These are phyloP conservation scores for Aspergillus pseudoterreus DNA, from an alignment of 2,329 filamentous ascomycete genomes.

Conservation along the genomic window DNA sequence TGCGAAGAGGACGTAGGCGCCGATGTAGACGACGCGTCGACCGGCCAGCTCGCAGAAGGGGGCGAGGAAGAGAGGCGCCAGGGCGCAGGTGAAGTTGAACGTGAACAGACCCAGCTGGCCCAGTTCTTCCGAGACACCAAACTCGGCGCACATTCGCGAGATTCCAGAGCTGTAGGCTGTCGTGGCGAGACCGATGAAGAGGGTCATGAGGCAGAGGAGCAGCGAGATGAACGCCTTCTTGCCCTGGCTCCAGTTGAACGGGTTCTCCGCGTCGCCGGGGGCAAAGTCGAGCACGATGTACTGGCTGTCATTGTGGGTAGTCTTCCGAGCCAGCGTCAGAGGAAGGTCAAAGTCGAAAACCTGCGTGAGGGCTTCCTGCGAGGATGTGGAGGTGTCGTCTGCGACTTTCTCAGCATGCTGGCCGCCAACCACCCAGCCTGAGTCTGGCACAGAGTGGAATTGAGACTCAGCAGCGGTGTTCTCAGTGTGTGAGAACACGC, in stretches of 20 bases:
- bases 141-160: slow-evolving; percentile 43
- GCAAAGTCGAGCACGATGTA: slow-evolving; percentile 47
- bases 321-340: slow-evolving; percentile 44
- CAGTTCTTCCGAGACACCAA: slow-evolving; percentile 40
- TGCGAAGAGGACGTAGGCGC: slow-evolving; percentile 45
- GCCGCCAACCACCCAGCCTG: slow-evolving; percentile 24
- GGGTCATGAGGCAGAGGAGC: slow-evolving; percentile 50
- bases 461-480: slow-evolving; percentile 12
- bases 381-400: slow-evolving; percentile 16
- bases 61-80: slow-evolving; percentile 47
- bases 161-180: slow-evolving; percentile 53
- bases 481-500: slow-evolving; percentile 22
- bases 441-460: slow-evolving; percentile 1
- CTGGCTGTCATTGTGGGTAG: slow-evolving; percentile 42
- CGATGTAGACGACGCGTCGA: slow-evolving; percentile 45
- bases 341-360: slow-evolving; percentile 49
- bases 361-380: slow-evolving; percentile 18
- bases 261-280: slow-evolving; percentile 47
- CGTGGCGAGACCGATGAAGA: slow-evolving; percentile 54
- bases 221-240: slow-evolving; percentile 46
- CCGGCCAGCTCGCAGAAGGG: slow-evolving; percentile 51
- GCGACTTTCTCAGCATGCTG: slow-evolving; percentile 22
- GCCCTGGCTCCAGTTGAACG: slow-evolving; percentile 49
- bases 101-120: slow-evolving; percentile 50
- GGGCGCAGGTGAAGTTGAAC: slow-evolving; percentile 49